These are phyloP conservation scores for Erodium moschatum DNA, from an alignment of 441 rosid species.

Conservation along the genomic window DNA sequence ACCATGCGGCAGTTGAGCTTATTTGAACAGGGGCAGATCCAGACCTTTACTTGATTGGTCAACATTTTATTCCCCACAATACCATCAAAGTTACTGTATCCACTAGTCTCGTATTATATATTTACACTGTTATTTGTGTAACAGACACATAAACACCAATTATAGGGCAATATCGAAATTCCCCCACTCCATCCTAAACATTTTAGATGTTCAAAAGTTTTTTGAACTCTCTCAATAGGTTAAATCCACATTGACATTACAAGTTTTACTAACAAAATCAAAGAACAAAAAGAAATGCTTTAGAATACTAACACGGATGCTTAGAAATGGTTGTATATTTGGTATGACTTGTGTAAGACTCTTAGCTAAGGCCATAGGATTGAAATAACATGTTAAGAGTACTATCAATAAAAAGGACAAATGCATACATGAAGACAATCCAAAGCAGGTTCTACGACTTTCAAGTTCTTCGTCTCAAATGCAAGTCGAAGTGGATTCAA, in stretches of 20 bases:
- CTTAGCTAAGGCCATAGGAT: not conserved
- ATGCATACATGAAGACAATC: conserved; percentile 93
- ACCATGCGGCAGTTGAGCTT: not conserved
- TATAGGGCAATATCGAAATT: not conserved
- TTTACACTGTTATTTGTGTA: not conserved
- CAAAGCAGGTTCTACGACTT: conserved; percentile 83
- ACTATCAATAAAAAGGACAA: conserved; percentile 12
- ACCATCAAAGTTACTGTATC: not conserved
- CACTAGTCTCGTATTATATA: not conserved
- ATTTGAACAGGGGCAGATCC: not conserved
- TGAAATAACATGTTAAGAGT: conserved; percentile 3
- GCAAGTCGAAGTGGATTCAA: conserved; percentile 86
- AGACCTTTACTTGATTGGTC: not conserved
- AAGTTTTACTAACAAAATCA: conserved; percentile 1
- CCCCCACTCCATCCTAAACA: not conserved
- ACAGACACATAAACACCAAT: not conserved
- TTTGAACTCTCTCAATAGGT: not conserved
- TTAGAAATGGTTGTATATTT: conserved; percentile 14
- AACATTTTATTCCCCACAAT: not conserved
- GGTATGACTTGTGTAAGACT: not conserved
- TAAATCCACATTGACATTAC: not conserved
- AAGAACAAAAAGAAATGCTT: not conserved
- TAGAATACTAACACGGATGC: not conserved
- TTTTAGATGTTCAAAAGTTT: not conserved
- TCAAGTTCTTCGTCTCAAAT: conserved; percentile 83